Evolutionary conservation across 148 eudicot genomes (phyloP).

Genomic region (Hydrangea macrophylla): DNA sequence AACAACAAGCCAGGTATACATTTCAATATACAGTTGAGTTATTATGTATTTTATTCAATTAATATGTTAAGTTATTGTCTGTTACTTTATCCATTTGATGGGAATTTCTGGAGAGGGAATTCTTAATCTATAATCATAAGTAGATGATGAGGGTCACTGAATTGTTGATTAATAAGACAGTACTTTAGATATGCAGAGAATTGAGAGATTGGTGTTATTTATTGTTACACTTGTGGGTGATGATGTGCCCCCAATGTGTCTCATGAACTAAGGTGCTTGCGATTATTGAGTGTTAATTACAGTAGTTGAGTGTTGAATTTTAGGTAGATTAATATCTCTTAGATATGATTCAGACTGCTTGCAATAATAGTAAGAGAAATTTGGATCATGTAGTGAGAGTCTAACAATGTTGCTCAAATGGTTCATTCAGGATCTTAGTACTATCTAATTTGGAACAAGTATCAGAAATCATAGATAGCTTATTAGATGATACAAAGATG

Average conservation of each 20-base stretch:
- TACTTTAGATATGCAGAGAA: neutral
- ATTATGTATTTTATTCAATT: too few species aligned
- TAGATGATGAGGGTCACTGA: neutral
- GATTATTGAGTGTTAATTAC: too few species aligned
- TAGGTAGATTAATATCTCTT: neutral
- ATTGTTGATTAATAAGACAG: neutral
- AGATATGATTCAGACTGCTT: conserved; percentile 5
- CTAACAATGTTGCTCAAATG: too few species aligned
- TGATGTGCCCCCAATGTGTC: neutral
- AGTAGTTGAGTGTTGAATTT: too few species aligned
- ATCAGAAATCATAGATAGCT: too few species aligned
- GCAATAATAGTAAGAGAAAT: neutral
- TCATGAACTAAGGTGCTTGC: neutral
- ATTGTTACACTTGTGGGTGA: neutral
- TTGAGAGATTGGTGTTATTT: too few species aligned
- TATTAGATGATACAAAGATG: too few species aligned
- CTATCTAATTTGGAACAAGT: too few species aligned
- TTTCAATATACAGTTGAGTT: neutral
- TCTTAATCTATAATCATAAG: neutral
- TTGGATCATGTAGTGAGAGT: neutral
- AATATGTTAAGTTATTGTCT: too few species aligned
- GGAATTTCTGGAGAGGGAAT: too few species aligned
- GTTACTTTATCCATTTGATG: neutral
- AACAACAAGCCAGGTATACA: conserved; percentile 15
- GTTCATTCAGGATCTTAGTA: too few species aligned